These are phyloP conservation scores for Fusarium multiceps DNA, from an alignment of 2,329 filamentous ascomycete genomes.

Conservation along the genomic window DNA sequence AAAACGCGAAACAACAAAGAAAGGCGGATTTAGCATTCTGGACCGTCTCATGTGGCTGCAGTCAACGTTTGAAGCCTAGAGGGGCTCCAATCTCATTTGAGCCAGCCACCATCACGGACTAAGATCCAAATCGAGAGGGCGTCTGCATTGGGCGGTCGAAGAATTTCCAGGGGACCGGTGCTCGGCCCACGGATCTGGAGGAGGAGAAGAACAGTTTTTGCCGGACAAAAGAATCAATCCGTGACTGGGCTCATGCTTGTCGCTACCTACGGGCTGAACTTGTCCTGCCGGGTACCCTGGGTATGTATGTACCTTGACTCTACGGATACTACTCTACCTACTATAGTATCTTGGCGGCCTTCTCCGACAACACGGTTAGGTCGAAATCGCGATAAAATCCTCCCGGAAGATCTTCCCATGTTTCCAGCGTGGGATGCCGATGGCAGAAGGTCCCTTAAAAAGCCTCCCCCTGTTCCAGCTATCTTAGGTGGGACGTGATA, in stretches of 20 bases:
- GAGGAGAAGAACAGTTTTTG: conserved; percentile 12
- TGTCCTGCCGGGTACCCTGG: neutral
- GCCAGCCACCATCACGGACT: conserved; percentile 44
- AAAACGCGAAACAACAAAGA: conserved; percentile 25
- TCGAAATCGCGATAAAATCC: conserved; percentile 26
- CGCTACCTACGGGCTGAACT: neutral
- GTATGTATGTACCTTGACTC: neutral
- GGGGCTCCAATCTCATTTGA: conserved; percentile 40
- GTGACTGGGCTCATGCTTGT: neutral
- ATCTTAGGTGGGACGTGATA: neutral
- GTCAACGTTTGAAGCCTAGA: conserved; percentile 25
- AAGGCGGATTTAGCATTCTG: conserved; percentile 11
- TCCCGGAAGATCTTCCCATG: conserved; percentile 38
- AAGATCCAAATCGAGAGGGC: conserved; percentile 41
- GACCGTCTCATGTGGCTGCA: conserved; percentile 28
- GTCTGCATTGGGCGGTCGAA: conserved; percentile 27
- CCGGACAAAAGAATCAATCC: conserved; percentile 2
- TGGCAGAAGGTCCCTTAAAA: conserved; percentile 16
- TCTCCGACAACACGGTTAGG: conserved; percentile 19
- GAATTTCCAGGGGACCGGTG: conserved; percentile 29
- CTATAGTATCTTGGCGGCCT: conserved; percentile 9
- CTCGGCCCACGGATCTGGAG: conserved; percentile 11
- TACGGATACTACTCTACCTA: neutral
- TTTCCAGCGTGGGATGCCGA: conserved; percentile 17
- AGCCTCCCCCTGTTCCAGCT: neutral